Conservation (phyloP, 2,329 filamentous ascomycete species). For the Penicillium sp. region DNA sequence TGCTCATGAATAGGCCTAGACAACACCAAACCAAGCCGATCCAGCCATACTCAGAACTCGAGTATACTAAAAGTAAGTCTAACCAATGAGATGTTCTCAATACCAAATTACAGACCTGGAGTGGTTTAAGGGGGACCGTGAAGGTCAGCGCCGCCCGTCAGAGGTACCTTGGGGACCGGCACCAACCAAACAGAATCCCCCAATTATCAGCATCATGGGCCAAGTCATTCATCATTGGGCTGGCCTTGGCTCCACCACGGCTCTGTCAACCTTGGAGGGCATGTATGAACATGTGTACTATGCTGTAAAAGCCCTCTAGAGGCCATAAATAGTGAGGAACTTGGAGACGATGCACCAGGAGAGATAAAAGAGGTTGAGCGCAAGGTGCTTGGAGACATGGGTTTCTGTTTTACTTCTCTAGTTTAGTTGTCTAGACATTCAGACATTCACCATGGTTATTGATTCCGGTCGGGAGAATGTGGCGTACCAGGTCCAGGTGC, state of each 20-base stretch:
- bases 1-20: background rate
- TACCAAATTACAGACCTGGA: conserved; percentile 5
- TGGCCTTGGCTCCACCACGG: background rate
- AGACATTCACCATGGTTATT: conserved; percentile 19
- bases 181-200: conserved; percentile 13
- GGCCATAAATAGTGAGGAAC: conserved; percentile 18
- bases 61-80: background rate
- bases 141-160: conserved; percentile 9
- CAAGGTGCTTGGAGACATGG: conserved; percentile 12
- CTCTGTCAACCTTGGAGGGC: conserved; percentile 9
- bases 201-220: conserved; percentile 17
- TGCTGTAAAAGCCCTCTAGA: conserved; percentile 4
- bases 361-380: conserved; percentile 13
- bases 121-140: conserved; percentile 22
- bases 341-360: conserved; percentile 16
- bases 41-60: background rate
- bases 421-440: background rate
- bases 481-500: conserved; percentile 10
- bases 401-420: background rate
- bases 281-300: conserved; percentile 10
- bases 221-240: conserved; percentile 8
- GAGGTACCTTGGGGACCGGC: conserved; percentile 21
- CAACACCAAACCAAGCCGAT: background rate
- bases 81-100: conserved; percentile 2
- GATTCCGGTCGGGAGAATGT: conserved; percentile 18